Evolutionary conservation across 495 filamentous ascomycete genomes (phyloP).

Genomic region (Lasiosphaeria hispida): DNA sequence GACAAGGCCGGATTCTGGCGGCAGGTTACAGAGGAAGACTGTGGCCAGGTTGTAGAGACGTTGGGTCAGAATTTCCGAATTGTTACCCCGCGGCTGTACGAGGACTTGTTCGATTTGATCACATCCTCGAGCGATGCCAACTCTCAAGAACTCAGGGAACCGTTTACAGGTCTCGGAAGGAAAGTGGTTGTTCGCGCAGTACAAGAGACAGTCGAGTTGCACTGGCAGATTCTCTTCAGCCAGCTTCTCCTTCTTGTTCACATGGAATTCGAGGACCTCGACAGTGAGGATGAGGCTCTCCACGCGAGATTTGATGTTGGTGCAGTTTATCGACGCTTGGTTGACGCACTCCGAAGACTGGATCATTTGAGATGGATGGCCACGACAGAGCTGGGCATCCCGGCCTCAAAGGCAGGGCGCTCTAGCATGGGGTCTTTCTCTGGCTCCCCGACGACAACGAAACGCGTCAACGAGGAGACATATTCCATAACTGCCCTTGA

Average conservation of each 20-base stretch:
- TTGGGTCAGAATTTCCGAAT: conserved; percentile 57
- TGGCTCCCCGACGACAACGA: conserved; percentile 25
- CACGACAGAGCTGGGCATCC: conserved; percentile 49
- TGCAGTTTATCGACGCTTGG: conserved; percentile 62
- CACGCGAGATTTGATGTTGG: conserved; percentile 63
- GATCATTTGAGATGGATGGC: conserved; percentile 81
- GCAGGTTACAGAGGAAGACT: conserved; percentile 72
- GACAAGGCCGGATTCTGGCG: conserved; percentile 68
- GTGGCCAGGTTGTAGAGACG: conserved; percentile 48
- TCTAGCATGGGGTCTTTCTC: conserved; percentile 21
- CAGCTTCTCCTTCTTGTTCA: conserved; percentile 81
- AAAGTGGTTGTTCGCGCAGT: conserved; percentile 69
- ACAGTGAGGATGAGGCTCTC: conserved; percentile 62
- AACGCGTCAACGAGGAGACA: conserved; percentile 38
- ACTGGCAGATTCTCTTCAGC: conserved; percentile 69
- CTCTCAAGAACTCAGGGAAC: conserved; percentile 35
- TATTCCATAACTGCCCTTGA: conserved; percentile 50
- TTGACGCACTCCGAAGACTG: conserved; percentile 67
- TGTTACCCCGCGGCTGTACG: conserved; percentile 54
- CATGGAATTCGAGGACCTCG: conserved; percentile 67
- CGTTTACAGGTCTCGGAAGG: conserved; percentile 67
- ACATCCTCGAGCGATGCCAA: conserved; percentile 40
- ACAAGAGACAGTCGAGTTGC: conserved; percentile 71
- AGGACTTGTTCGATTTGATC: conserved; percentile 43
- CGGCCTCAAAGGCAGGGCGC: conserved; percentile 36